Evolutionary conservation across 345 rosid species (phyloP), one percentile per base, ranked within the genome.

Genomic region (Gossypium anomalum): DNA sequence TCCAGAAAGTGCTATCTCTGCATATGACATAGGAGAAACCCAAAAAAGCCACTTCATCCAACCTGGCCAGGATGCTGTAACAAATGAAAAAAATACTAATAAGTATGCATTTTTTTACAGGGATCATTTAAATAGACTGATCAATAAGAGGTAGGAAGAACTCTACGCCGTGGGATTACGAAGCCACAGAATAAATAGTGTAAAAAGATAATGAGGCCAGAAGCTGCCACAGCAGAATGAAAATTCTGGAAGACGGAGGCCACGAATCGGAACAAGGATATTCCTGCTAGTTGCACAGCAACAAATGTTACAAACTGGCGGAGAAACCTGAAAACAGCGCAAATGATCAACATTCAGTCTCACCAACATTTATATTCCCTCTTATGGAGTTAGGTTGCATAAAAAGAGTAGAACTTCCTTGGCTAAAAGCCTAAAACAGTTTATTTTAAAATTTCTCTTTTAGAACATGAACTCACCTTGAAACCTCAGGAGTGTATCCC

Each of bases 41-140:
- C 98, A 91, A 53, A 90, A 93, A 4, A 86, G 87, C 98, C 98
- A 92, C 49, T 73, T 78, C 82, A 92, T 69, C 97, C 97, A 92
- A 29, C 23, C 78, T 47, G 97, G 93, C 93, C 89, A 86, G 7
- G 84, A 74, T 43, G 89, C 96, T 93, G 92, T 81, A 84, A 8
- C 49, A 45, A 72, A 63, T 55, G 75, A 52, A 20, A 22, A 22
- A 15, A 63, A 2, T 25, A 71, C 59, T 60, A 15, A 23, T 41
- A 67, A 15, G 41, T 8, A 58, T 2, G 67, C 63, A 48, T 44
- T 52, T n/a, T 47, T 70, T 22, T 47, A 49, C 38, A 17, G 16
- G 44, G 52, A 52, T 29, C 56, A 15, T 22, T 23, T 43, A 59
- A n/a, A 38, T 2, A 17, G 52, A 6, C 22, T 34, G 41, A 74